These are phyloP conservation scores for Hypoxylon fuscum DNA, from an alignment of 495 filamentous ascomycete species.

Conservation along the genomic window DNA sequence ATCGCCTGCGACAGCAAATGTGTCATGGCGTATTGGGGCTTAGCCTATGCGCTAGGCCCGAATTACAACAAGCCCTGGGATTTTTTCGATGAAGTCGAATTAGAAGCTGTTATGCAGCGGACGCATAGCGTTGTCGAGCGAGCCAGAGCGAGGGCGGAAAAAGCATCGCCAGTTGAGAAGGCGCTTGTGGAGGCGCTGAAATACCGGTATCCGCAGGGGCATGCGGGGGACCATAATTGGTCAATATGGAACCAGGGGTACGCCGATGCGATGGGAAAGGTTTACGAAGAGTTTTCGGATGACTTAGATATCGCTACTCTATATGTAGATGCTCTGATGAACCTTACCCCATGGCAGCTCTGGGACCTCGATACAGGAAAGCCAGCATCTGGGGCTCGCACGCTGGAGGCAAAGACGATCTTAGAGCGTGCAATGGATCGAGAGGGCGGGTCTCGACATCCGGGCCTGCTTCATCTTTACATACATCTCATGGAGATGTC, in stretches of 20 bases:
- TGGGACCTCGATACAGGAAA: slow-evolving; percentile 70
- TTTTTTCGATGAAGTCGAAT: slow-evolving; percentile 68
- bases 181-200: slow-evolving; percentile 67
- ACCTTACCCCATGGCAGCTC: slow-evolving; percentile 72
- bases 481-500: slow-evolving; percentile 84
- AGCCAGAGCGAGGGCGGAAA: slow-evolving; percentile 46
- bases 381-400: slow-evolving; percentile 61
- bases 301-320: slow-evolving; percentile 70
- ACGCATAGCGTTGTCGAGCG: slow-evolving; percentile 55
- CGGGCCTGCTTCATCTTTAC: slow-evolving; percentile 73
- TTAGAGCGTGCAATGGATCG: slow-evolving; percentile 62
- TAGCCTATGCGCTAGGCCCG: slow-evolving; percentile 70
- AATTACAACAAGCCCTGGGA: slow-evolving; percentile 82
- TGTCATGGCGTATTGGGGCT: slow-evolving; percentile 73
- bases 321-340: slow-evolving; percentile 74
- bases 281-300: slow-evolving; percentile 61
- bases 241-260: slow-evolving; percentile 65
- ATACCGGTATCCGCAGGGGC: slow-evolving; percentile 60
- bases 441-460: slow-evolving; percentile 58
- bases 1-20: slow-evolving; percentile 62
- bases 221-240: slow-evolving; percentile 51
- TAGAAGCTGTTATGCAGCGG: slow-evolving; percentile 53
- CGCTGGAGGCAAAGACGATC: slow-evolving; percentile 63
- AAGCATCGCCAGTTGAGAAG: slow-evolving; percentile 56
- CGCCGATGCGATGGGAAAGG: slow-evolving; percentile 67